Evolutionary conservation across 139 green algal species (phyloP), one percentile per base, ranked within the genome.

Genomic region (Pycnococcus provasolii): DNA sequence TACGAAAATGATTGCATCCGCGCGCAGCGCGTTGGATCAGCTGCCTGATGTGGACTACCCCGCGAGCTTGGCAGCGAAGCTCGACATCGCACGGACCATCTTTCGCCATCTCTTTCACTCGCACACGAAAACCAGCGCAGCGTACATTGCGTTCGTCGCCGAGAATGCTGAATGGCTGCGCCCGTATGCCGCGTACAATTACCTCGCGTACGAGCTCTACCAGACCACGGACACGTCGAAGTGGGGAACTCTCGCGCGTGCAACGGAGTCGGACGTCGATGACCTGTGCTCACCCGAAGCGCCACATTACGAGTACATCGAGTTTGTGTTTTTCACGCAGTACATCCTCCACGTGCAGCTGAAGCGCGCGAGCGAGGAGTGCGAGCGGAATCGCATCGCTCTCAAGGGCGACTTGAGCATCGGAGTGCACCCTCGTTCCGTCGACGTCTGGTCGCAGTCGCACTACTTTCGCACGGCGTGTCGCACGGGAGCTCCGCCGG

Each of bases 341-440:
- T 98, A 81, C 68, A 82, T 96, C 62, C 80, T 97, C 62, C 83
- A 95, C 79, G 42, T 58, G 45, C 79, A 85, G 74, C 84, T 97
- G 54, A 45, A 65, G 40, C 64, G 53, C 5, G 88, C 82, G 4
- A 79, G 84, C 11, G 46, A 81, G 53, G 85, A 94, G 54, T 88
- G 88, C 0, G 73, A 72, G 41, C 37, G 46, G 3, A 70, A 72
- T 8, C 66, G 81, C 4, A 83, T 98, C 2, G 86, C 87, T 3
- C 76, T 98, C 2, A 98, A 98, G 72, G 92, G 92, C 13, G 92
- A 98, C 79, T 78, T 98, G 42, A 92, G 92, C 62, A 97, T 98
- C 41, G 92, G 89, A 1, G 92, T 98, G 44, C 88, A 95, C 80
- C 95, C 95, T 74, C 68, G 79, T 68, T 89, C 77, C 66, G 92